Percentiles rank a stretch among this genome's conserved stretches.
phyloP scores from a whole-genome alignment of 352 stramenopile species.

The Phytophthora meadii region DNA sequence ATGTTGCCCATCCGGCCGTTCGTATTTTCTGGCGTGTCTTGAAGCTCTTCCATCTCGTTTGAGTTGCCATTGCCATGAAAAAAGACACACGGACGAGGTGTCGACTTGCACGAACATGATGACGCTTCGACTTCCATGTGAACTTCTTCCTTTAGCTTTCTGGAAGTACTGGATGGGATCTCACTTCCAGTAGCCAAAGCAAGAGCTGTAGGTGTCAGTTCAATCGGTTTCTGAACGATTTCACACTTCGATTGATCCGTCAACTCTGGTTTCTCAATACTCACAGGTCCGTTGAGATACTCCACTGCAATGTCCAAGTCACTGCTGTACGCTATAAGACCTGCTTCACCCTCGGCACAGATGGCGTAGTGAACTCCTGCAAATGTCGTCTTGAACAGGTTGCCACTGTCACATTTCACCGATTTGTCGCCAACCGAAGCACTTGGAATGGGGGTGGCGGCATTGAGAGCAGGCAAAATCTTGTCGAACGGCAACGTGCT shows the following conservation, averaged over 20 bases:
- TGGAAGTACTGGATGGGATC: slow-evolving; percentile 4
- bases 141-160: slow-evolving; percentile 10
- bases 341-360: slow-evolving; percentile 21
- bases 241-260: slow-evolving; percentile 5
- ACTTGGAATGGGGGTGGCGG: slow-evolving; percentile 15
- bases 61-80: slow-evolving; percentile 26
- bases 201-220: slow-evolving; percentile 14
- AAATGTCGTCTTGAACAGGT: slow-evolving; percentile 42
- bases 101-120: no score
- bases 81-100: slow-evolving; percentile 29
- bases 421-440: slow-evolving; percentile 12
- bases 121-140: no score
- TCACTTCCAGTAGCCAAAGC: slow-evolving; percentile 17
- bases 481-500: slow-evolving; percentile 24
- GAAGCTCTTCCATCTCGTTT: slow-evolving; percentile 25
- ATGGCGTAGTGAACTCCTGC: slow-evolving; percentile 29
- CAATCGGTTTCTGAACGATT: neutral
- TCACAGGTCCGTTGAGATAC: slow-evolving; percentile 20
- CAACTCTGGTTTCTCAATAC: slow-evolving; percentile 6
- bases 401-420: slow-evolving; percentile 29
- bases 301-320: no score
- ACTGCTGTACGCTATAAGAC: slow-evolving; percentile 39
- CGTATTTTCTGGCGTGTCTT: slow-evolving; percentile 21
- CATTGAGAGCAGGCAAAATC: slow-evolving; percentile 33
- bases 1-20: slow-evolving; percentile 27